phyloP scores from a whole-genome alignment of 306 rosid genomes.

The Cyclanthera cordifolia region DNA sequence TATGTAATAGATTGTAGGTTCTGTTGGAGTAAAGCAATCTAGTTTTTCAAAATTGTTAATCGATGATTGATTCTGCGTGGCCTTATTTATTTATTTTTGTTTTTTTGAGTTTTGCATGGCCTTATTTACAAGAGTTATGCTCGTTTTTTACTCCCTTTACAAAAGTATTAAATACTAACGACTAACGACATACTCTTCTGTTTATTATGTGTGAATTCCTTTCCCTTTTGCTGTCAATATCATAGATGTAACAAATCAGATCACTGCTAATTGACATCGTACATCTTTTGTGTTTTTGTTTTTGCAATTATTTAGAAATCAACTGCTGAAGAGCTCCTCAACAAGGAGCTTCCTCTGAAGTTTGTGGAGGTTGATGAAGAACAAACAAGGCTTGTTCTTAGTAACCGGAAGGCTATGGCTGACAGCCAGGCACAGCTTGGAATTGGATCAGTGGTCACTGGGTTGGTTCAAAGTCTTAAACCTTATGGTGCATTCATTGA shows the following conservation, averaged over 20 bases:
- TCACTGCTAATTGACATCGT: not conserved
- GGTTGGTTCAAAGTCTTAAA: constrained; percentile 81
- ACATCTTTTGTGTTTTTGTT: not conserved
- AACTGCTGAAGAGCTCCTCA: constrained; percentile 78
- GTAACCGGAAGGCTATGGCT: constrained; percentile 95
- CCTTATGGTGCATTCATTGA: constrained; percentile 96
- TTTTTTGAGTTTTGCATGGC: not conserved
- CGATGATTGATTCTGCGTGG: not conserved
- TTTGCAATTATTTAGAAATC: constrained; percentile 36
- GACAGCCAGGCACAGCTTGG: constrained; percentile 93
- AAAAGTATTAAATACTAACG: not conserved
- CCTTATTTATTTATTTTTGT: no score
- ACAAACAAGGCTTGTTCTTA: constrained; percentile 76
- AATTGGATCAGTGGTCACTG: constrained; percentile 90
- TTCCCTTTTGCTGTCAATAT: not conserved
- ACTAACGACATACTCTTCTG: not conserved
- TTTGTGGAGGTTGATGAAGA: constrained; percentile 97
- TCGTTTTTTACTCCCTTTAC: not conserved
- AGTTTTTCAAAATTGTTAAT: not conserved
- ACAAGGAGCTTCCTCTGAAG: constrained; percentile 74
- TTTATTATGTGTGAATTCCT: not conserved
- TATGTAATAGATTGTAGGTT: not conserved
- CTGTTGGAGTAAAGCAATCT: not conserved
- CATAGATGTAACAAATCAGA: not conserved
- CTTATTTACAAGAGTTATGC: not conserved